phyloP scores from a whole-genome alignment of 2,329 filamentous ascomycete species.

The Fusarium sp. region DNA sequence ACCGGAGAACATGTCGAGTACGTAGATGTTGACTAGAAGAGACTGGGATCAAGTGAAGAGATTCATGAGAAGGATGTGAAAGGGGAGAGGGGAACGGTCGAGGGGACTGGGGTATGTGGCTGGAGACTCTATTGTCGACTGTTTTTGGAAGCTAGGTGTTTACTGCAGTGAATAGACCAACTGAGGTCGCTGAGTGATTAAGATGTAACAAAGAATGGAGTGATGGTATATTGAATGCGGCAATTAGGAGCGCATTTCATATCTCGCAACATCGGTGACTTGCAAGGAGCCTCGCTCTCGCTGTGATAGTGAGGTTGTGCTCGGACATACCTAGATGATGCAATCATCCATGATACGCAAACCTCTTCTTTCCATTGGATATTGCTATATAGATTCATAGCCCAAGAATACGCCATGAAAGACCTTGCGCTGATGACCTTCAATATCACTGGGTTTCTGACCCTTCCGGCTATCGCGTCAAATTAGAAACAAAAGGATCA shows the following conservation, averaged over 20 bases:
- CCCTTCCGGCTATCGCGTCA: background rate
- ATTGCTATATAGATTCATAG: background rate
- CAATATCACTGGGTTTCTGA: background rate
- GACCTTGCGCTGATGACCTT: background rate
- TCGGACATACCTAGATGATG: background rate
- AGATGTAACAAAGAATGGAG: background rate
- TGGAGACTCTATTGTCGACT: constrained; percentile 33
- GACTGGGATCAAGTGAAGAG: background rate
- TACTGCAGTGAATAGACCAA: constrained; percentile 3
- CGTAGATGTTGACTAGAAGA: background rate
- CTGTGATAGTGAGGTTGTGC: background rate
- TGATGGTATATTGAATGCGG: rapidly evolving
- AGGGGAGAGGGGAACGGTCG: background rate
- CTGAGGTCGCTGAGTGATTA: background rate
- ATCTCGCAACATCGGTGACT: background rate
- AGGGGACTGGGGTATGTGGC: background rate
- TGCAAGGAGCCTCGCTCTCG: background rate
- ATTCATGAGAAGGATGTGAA: background rate
- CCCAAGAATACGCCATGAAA: background rate
- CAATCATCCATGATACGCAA: background rate
- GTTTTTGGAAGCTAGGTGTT: constrained; percentile 12
- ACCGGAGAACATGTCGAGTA: constrained; percentile 41
- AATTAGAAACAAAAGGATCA: background rate
- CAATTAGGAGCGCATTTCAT: background rate
- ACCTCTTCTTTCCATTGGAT: background rate